These are phyloP conservation scores for Phytophthora colocasiae DNA, from an alignment of 352 stramenopile species.

Conservation along the genomic window DNA sequence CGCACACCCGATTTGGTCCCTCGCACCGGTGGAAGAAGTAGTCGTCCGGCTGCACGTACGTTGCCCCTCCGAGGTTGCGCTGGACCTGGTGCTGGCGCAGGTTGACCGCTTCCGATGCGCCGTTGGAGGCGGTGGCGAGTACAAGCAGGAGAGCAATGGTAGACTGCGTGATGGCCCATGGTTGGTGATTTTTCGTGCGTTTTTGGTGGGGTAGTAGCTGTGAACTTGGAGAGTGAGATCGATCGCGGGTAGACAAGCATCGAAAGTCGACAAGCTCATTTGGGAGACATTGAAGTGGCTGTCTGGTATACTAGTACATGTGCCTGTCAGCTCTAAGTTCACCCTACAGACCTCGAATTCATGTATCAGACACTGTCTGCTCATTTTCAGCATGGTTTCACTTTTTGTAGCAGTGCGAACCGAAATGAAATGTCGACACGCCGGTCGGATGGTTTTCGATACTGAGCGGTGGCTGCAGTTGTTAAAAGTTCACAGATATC, in stretches of 20 bases:
- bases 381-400: background rate
- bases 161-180: slow-evolving; percentile 8
- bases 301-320: background rate
- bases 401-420: too few relatives aligned
- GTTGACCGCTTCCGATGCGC: slow-evolving; percentile 5
- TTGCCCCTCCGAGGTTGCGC: slow-evolving; percentile 17
- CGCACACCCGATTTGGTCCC: too few relatives aligned
- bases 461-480: background rate
- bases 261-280: background rate
- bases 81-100: slow-evolving; percentile 16
- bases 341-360: background rate
- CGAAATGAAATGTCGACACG: background rate
- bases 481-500: background rate
- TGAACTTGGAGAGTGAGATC: slow-evolving; percentile 3
- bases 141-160: slow-evolving; percentile 13
- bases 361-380: background rate
- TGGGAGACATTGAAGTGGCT: slow-evolving; percentile 1
- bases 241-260: background rate
- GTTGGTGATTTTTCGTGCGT: background rate
- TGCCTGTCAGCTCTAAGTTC: background rate
- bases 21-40: background rate
- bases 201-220: background rate
- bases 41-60: slow-evolving; percentile 26
- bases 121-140: slow-evolving; percentile 4
- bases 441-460: background rate